Evolutionary conservation across 306 rosid genomes (phyloP), one percentile per base, ranked within the genome.

Genomic region (Lagenaria siceraria): DNA sequence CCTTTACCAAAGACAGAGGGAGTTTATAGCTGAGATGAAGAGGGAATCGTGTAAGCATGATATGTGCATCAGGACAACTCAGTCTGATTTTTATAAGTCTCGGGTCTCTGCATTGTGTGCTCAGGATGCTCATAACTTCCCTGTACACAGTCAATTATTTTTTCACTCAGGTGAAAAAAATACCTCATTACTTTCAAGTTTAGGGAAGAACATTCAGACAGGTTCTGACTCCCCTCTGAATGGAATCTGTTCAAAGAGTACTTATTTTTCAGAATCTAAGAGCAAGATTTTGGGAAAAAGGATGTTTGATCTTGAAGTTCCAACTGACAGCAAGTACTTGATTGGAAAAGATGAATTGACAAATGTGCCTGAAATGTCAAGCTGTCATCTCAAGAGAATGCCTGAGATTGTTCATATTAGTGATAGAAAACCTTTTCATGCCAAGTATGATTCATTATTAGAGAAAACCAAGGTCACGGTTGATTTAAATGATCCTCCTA

Each of bases 261-360:
- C 61, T 29, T 72, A 80, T 35, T 73, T 54, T 31, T 78, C 69
- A 7, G 88, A 84, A 72, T 82, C 83, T 80, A 83, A 81, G 56
- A 78, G 74, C 86, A 83, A 82, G 84, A 88, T 82, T 84, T 43
- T 84, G 77, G 88, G 88, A 48, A 95, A 85, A 66, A 88, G 87
- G 65, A 18, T 82, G 59, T 81, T 91, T 85, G 97, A 95, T 90
- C 97, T 95, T 64, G 85, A 87, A 82, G 96, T 92, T 84, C 91
- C 96, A 33, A 92, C 91, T 78, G 87, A 89, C 75, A 31, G 21
- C 1, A 91, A 78, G 70, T 88, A 88, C 85, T 83, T 86, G 78
- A 88, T 85, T 76, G 78, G 81, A 64, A 90, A 86, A 81, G 86
- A 85, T 74, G 85, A 69, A 77, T 64, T 76, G 79, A 70, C 81